Conservation (phyloP, 2,329 filamentous ascomycete genomes). For the Cyclaneusma minus region DNA sequence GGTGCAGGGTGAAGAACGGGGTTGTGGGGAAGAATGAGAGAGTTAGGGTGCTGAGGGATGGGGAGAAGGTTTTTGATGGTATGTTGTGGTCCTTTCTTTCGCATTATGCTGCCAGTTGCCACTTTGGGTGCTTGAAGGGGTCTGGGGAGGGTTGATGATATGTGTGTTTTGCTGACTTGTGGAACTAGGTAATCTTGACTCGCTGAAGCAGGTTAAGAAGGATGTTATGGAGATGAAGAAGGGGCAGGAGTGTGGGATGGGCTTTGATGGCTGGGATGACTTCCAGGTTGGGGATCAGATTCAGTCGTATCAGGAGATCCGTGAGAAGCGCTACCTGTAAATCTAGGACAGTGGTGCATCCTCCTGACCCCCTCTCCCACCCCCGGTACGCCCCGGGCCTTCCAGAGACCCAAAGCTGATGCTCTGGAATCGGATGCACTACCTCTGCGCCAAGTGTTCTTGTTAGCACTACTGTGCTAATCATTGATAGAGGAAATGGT, state of each 20-base stretch:
- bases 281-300: conserved; percentile 72
- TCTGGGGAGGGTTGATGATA: too few relatives aligned
- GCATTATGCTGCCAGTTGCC: conserved; percentile 1
- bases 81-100: conserved; percentile 22
- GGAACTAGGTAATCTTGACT: conserved; percentile 58
- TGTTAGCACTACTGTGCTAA: too few relatives aligned
- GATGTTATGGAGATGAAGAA: conserved; percentile 82
- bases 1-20: conserved; percentile 77
- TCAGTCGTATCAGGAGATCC: conserved; percentile 70
- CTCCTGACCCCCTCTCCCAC: too few relatives aligned
- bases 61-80: conserved; percentile 70
- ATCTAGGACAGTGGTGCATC: too few relatives aligned
- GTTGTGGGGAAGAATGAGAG: conserved; percentile 44
- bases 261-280: conserved; percentile 64
- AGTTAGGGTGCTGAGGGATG: conserved; percentile 57
- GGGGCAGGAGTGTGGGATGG: conserved; percentile 84
- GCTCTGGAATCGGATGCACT: too few relatives aligned
- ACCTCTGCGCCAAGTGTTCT: too few relatives aligned
- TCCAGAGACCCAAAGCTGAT: too few relatives aligned
- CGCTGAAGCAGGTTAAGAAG: conserved; percentile 85
- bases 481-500: too few relatives aligned
- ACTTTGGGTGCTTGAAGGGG: too few relatives aligned
- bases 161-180: conserved; percentile 4
- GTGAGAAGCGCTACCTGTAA: conserved; percentile 39
- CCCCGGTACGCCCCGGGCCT: too few relatives aligned